Base-by-base conservation (phyloP, 768 basidiomycete species). In the Leccinum pellstonianum region DNA sequence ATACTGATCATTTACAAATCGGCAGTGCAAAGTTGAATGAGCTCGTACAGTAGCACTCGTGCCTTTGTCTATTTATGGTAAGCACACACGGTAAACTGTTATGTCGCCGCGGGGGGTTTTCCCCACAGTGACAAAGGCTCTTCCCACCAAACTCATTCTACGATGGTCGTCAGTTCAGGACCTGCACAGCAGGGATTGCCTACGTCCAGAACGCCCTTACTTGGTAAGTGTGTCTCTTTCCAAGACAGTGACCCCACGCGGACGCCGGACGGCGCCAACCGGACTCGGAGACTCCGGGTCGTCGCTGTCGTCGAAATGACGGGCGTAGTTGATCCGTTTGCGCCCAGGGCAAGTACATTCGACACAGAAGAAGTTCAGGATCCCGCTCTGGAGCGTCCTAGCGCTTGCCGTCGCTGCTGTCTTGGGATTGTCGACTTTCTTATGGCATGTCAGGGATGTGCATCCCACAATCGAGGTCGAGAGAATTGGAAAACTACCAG, bases 401-500 rank as follows among this genome's bases (percentile, higher is more conserved):
- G 41, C 47, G 4, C 58, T 74, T 38, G 57, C 58, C 8, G 10
- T 74, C 25, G 72, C 50, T 43, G 65, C 57, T 15, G 51, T 66
- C 11, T 12, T 73, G 43, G 68, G 67, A 52, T 25, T 65, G 23
- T 55, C 57, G 5, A 46, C 59, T 11, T 56, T 41, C 41, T 15
- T 74, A 31, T 59, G 62, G 29, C 63, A 53, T 43, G 27, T 35
- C 43, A 57, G 57, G 29, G 2, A 57, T 51, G 58, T 14, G 4
- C 55, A n/a, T 37, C 9, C 48, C 47, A 31, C 46, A 29, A 23
- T 10, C 17, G 58, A 59, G 46, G 25, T 61, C 10, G 33, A 71
- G 50, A 67, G 70, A 43, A 63, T 79, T 0, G 77, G 69, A 3
- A 75, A 67, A 43, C 41, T 43, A 10, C 41, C 41, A 43, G 41